These are phyloP conservation scores for Sugiyamaella pinicola DNA, from an alignment of 1,139 yeast genomes.

Conservation along the genomic window DNA sequence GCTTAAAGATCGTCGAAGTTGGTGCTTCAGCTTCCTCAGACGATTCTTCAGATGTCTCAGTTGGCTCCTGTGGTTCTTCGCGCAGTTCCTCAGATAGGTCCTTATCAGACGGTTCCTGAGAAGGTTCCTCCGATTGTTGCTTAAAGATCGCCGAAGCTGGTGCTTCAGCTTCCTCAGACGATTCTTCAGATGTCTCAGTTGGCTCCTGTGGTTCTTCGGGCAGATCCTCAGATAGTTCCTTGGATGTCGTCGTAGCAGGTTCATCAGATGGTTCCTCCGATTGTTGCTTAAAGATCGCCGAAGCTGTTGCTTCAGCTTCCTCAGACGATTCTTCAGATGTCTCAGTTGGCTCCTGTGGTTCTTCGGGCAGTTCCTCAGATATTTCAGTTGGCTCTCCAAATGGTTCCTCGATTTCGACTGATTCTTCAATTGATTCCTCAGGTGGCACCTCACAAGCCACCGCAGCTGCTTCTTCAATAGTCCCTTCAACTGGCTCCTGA, in stretches of 20 bases:
- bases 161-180: slow-evolving; percentile 15
- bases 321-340: slow-evolving; percentile 14
- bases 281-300: neutral
- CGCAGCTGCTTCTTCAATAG: slow-evolving; percentile 21
- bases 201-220: too few species aligned
- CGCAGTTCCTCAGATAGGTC: too few species aligned
- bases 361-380: slow-evolving; percentile 10
- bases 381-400: neutral
- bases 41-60: neutral
- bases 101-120: neutral
- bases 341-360: slow-evolving; percentile 2
- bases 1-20: neutral
- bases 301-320: slow-evolving; percentile 17
- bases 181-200: slow-evolving; percentile 7
- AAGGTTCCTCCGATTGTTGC: neutral
- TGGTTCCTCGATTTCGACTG: neutral
- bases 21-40: neutral
- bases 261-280: neutral
- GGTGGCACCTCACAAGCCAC: neutral
- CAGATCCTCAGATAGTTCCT: too few species aligned
- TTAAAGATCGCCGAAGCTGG: neutral
- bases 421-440: neutral
- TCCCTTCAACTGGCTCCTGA: slow-evolving; percentile 12
- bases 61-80: too few species aligned
- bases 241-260: too few species aligned